phyloP scores from a whole-genome alignment of 345 rosid genomes.

The Citropsis articulata region DNA sequence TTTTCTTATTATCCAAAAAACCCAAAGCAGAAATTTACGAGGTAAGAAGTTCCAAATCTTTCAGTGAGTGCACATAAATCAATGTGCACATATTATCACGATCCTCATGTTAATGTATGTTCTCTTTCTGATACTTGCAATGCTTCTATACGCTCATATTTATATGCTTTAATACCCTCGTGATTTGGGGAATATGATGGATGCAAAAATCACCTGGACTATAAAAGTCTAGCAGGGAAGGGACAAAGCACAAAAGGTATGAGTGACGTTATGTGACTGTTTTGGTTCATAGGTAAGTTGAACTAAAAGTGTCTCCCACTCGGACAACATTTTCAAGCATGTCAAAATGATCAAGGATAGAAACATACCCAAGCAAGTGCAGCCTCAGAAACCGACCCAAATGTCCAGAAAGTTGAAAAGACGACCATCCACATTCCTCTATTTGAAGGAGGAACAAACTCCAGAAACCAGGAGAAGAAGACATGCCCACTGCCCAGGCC shows the following conservation, averaged over 20 bases:
- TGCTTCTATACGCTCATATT: too few relatives aligned
- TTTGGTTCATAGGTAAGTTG: neutral
- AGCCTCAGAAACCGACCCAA: constrained; percentile 56
- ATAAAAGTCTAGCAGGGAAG: too few relatives aligned
- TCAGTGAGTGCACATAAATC: neutral
- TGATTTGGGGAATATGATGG: too few relatives aligned
- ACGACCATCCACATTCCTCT: constrained; percentile 64
- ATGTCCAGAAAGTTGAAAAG: constrained; percentile 52
- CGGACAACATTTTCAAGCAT: neutral
- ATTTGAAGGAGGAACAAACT: constrained; percentile 54
- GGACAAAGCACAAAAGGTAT: too few relatives aligned
- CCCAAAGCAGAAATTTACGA: neutral
- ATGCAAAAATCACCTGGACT: too few relatives aligned
- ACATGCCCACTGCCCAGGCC: constrained; percentile 65
- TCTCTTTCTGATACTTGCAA: too few relatives aligned
- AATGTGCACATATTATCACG: too few relatives aligned
- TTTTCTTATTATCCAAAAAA: neutral
- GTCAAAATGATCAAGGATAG: neutral
- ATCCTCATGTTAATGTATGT: too few relatives aligned
- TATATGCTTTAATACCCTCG: too few relatives aligned
- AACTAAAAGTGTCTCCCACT: neutral
- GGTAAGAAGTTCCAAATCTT: neutral
- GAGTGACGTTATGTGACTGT: neutral
- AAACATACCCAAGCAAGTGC: constrained; percentile 51
- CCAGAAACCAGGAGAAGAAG: constrained; percentile 52